phyloP scores from a whole-genome alignment of 805 yeast genomes.

The Debaryomyces prosopidis region DNA sequence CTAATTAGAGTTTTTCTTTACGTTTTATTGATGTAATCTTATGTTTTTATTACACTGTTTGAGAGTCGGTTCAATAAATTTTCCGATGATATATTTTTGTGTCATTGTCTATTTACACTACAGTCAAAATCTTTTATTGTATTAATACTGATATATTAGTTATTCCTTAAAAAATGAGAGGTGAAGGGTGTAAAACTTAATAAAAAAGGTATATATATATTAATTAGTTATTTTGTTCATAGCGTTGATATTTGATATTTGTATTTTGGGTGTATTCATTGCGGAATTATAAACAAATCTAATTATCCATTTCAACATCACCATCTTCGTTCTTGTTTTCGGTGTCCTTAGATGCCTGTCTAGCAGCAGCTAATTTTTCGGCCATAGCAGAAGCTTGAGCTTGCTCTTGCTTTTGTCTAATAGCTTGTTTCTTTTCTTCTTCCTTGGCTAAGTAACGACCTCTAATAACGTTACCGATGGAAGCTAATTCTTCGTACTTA shows the following conservation, averaged over 20 bases:
- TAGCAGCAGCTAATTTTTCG: constrained; percentile 77
- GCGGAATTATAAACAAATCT: constrained; percentile 1
- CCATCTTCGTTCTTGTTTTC: constrained; percentile 24
- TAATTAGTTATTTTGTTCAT: background rate
- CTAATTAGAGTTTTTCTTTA: no score
- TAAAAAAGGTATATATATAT: background rate
- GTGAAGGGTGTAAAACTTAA: no score
- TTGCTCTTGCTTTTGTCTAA: constrained; percentile 85
- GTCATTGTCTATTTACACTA: background rate
- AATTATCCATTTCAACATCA: constrained; percentile 35
- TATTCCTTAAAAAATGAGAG: no score
- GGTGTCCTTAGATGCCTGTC: constrained; percentile 48
- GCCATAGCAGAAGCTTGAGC: constrained; percentile 80
- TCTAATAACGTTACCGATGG: constrained; percentile 90
- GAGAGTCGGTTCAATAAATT: background rate
- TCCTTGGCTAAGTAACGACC: constrained; percentile 93
- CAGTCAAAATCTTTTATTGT: no score
- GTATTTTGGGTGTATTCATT: background rate
- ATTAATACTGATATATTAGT: no score
- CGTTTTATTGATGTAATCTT: no score
- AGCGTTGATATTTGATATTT: background rate
- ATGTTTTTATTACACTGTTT: no score
- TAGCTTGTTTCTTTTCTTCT: constrained; percentile 91
- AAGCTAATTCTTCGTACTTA: constrained; percentile 94
- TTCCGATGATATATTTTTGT: background rate